These are phyloP conservation scores for Lecanicillium sp. DNA, from an alignment of 2,329 filamentous ascomycete species.

Conservation along the genomic window DNA sequence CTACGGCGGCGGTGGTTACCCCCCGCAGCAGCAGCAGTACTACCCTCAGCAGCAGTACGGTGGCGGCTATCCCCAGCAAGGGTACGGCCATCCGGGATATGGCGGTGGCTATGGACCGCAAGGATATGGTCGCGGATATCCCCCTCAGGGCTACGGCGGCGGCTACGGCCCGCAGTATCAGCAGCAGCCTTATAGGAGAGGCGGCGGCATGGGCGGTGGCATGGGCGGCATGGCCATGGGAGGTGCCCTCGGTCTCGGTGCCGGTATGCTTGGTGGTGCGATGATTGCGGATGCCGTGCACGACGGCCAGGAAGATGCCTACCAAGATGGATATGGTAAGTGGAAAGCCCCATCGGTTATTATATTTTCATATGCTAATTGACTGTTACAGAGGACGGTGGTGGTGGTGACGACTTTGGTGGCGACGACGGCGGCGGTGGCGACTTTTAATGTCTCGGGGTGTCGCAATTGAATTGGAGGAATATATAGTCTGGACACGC, in stretches of 20 bases:
- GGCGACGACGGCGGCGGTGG: conserved; percentile 26
- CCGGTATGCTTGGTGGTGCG: conserved; percentile 71
- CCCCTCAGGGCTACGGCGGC: conserved; percentile 23
- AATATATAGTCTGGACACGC: neutral
- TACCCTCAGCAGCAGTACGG: conserved; percentile 21
- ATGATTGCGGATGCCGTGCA: conserved; percentile 62
- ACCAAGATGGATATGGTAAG: conserved; percentile 35
- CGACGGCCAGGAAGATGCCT: conserved; percentile 52
- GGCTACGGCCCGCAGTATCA: conserved; percentile 24
- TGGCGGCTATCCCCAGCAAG: conserved; percentile 12
- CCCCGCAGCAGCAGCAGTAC: conserved; percentile 17
- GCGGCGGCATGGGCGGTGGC: conserved; percentile 34
- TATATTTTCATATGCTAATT: conserved; percentile 10
- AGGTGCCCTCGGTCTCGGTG: conserved; percentile 73
- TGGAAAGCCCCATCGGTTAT: conserved; percentile 1
- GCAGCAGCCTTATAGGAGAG: conserved; percentile 33
- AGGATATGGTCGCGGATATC: conserved; percentile 25
- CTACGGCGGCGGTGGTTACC: conserved; percentile 21
- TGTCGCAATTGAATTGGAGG: neutral
- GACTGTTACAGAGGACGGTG: conserved; percentile 18
- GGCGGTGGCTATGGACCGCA: conserved; percentile 24
- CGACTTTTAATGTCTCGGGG: conserved; percentile 13
- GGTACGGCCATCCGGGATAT: conserved; percentile 16
- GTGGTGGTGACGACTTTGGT: conserved; percentile 22
- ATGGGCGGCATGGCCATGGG: conserved; percentile 46